A percentile compares a stretch with the other conserved stretches of the same genome.
Conservation (phyloP, 495 filamentous ascomycete species). For the Xylaria curta region DNA sequence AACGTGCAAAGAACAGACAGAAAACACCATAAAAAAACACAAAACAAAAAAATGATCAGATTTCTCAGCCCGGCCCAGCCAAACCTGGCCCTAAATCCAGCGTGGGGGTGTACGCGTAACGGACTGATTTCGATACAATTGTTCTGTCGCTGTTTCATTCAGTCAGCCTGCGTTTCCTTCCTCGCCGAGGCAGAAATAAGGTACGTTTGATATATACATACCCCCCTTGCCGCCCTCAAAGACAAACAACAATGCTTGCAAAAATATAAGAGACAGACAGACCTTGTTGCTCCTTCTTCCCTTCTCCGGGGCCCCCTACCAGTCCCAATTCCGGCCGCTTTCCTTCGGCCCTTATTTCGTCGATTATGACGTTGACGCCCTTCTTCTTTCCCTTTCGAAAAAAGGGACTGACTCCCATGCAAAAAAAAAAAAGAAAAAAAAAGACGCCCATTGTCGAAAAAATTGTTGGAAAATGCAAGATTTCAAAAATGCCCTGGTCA, state of each 20-base stretch:
- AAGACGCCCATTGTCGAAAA: conserved; percentile 23
- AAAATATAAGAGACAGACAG: conserved; percentile 16
- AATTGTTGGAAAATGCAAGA: conserved; percentile 17
- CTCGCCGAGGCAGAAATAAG: background rate
- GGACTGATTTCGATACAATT: conserved; percentile 39
- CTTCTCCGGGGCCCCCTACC: background rate
- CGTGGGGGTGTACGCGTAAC: background rate
- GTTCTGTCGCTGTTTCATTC: conserved; percentile 23
- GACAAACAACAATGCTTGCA: conserved; percentile 22
- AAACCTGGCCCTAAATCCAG: conserved; percentile 31
- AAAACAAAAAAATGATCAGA: conserved; percentile 30
- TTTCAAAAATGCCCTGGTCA: conserved; percentile 6
- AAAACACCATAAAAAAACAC: conserved; percentile 37
- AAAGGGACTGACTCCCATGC: conserved; percentile 24
- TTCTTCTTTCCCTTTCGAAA: conserved; percentile 10
- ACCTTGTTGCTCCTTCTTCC: background rate
- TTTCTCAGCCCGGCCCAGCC: background rate
- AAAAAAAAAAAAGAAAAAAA: no score
- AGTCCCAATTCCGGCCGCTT: conserved; percentile 13
- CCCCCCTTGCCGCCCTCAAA: background rate
- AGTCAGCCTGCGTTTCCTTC: background rate
- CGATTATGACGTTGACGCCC: conserved; percentile 4
- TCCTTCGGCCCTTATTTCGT: conserved; percentile 8
- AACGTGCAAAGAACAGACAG: conserved; percentile 31
- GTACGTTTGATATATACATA: conserved; percentile 10